A percentile compares a stretch with the other conserved stretches of the same genome.
Conservation (phyloP, 2,329 filamentous ascomycete genomes). For the Cladophialophora bantiana region DNA sequence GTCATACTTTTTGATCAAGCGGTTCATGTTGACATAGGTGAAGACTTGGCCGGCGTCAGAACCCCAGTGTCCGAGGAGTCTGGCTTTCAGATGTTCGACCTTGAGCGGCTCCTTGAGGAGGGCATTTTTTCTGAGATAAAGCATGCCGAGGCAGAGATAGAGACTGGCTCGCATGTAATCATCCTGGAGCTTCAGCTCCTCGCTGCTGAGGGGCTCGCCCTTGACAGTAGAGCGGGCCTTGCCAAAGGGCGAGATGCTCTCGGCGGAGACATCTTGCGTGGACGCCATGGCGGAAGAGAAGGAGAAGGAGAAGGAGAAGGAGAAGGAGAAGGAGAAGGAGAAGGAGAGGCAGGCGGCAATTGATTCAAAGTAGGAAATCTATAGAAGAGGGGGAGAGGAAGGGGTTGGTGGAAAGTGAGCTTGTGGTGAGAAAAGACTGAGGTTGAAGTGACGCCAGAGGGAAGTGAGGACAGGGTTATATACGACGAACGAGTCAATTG, state of each 20-base stretch:
- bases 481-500: neutral
- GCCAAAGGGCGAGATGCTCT: constrained; percentile 70
- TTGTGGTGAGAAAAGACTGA: constrained; percentile 4
- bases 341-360: neutral
- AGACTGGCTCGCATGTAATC: constrained; percentile 77
- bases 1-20: constrained; percentile 80
- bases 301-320: neutral
- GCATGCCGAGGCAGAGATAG: constrained; percentile 80
- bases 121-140: constrained; percentile 77
- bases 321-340: constrained; percentile 6
- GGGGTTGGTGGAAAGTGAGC: neutral
- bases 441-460: constrained; percentile 1
- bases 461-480: constrained; percentile 4
- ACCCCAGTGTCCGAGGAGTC: constrained; percentile 79
- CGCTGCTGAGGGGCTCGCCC: constrained; percentile 66
- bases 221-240: constrained; percentile 69
- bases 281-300: constrained; percentile 30
- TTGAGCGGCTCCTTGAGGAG: constrained; percentile 73
- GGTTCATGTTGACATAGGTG: constrained; percentile 82
- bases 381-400: neutral
- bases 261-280: constrained; percentile 48
- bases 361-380: neutral
- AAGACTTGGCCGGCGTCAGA: constrained; percentile 82
- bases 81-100: constrained; percentile 73
- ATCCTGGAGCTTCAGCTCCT: constrained; percentile 72